These are phyloP conservation scores for Fusarium sp. DNA, from an alignment of 2,329 filamentous ascomycete genomes.

Conservation along the genomic window DNA sequence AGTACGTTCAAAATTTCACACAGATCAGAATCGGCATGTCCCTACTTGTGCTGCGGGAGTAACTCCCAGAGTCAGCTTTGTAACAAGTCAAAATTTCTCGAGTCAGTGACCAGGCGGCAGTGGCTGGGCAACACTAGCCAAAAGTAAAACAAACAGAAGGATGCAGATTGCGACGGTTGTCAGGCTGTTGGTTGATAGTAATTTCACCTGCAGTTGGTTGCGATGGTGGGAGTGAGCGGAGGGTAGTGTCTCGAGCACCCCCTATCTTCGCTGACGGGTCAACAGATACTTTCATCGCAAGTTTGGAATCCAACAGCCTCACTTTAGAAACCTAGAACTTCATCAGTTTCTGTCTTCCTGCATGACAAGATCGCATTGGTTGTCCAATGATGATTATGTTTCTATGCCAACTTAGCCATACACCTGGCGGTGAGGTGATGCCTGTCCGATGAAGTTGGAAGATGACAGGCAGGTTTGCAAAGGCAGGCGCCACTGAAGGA, in stretches of 20 bases:
- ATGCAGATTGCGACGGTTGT: neutral
- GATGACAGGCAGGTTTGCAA: neutral
- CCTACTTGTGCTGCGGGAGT: neutral
- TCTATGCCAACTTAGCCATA: neutral
- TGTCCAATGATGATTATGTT: neutral
- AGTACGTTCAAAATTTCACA: neutral
- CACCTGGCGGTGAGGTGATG: constrained; percentile 14
- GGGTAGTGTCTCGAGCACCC: constrained; percentile 13
- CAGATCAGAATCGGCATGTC: neutral
- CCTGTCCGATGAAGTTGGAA: neutral
- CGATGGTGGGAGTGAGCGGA: neutral
- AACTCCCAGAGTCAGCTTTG: neutral
- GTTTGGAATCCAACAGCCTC: constrained; percentile 1
- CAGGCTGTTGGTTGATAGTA: neutral
- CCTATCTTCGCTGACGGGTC: constrained; percentile 17
- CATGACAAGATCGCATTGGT: neutral
- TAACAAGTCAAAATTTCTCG: neutral
- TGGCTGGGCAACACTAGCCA: neutral
- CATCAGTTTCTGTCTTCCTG: neutral
- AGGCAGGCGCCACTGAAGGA: neutral
- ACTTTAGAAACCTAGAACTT: neutral
- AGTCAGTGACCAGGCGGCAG: neutral
- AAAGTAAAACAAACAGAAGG: neutral
- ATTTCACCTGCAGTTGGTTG: constrained; percentile 1
- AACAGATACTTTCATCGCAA: neutral